Evolutionary conservation across 2,329 filamentous ascomycete species (phyloP).

Genomic region (Penicillium occitanis): DNA sequence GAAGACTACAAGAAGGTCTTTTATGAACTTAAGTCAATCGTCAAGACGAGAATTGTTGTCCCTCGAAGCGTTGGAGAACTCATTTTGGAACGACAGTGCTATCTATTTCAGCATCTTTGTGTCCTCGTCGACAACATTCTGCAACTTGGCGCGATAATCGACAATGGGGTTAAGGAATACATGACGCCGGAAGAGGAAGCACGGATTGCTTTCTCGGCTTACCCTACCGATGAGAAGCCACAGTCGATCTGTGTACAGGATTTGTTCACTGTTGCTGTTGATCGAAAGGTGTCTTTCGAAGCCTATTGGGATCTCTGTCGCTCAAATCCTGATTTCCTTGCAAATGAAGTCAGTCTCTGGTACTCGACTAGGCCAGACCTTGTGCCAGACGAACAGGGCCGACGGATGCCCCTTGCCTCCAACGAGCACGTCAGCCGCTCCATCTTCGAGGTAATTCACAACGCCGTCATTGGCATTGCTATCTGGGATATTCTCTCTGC

Average conservation of each 20-base stretch:
- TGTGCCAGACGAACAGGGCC: constrained; percentile 49
- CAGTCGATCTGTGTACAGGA: background rate
- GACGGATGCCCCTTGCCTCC: constrained; percentile 37
- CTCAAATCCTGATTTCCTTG: background rate
- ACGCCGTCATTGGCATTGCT: constrained; percentile 36
- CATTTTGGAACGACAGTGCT: constrained; percentile 43
- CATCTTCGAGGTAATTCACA: constrained; percentile 46
- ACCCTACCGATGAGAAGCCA: background rate
- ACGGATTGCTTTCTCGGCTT: background rate
- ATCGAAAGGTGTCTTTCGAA: constrained; percentile 9
- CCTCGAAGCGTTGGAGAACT: constrained; percentile 29
- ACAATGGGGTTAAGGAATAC: background rate
- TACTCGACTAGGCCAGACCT: constrained; percentile 33
- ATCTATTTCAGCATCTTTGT: constrained; percentile 41
- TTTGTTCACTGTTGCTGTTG: background rate
- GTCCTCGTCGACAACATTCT: constrained; percentile 49
- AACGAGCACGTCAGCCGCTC: constrained; percentile 47
- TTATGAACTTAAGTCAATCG: background rate
- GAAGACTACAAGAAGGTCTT: background rate
- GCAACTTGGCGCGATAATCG: constrained; percentile 29
- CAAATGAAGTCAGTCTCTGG: constrained; percentile 2
- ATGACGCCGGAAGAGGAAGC: background rate
- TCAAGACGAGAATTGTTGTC: constrained; percentile 23
- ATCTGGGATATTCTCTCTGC: constrained; percentile 39
- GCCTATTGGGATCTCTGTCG: background rate